phyloP scores from a whole-genome alignment of 306 rosid species.

The Trichosanthes cucumerina region DNA sequence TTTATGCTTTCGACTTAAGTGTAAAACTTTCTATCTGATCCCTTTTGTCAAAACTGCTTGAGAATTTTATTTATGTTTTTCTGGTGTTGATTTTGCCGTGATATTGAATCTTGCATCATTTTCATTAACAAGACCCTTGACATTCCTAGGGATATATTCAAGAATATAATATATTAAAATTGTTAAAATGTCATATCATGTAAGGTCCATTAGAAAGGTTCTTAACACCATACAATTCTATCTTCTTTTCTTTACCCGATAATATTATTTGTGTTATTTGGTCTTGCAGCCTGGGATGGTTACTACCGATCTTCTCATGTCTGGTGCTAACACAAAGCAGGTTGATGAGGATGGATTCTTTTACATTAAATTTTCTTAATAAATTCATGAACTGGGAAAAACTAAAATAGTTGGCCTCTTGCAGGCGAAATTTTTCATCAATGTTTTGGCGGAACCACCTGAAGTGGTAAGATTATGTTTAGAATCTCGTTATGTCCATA shows the following conservation, averaged over 20 bases:
- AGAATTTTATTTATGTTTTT: background rate
- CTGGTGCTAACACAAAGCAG: slow-evolving; percentile 94
- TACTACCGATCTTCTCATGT: slow-evolving; percentile 96
- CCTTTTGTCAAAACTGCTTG: background rate
- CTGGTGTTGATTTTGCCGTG: background rate
- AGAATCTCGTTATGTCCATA: background rate
- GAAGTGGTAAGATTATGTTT: slow-evolving; percentile 67
- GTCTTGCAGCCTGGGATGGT: slow-evolving; percentile 94
- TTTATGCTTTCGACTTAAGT: background rate
- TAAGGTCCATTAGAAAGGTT: background rate
- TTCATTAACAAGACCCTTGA: background rate
- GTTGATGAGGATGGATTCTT: slow-evolving; percentile 16
- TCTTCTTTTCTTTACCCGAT: background rate
- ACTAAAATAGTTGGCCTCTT: background rate
- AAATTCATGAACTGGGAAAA: background rate
- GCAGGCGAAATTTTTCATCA: slow-evolving; percentile 96
- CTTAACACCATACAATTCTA: background rate
- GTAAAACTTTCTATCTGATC: background rate
- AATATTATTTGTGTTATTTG: slow-evolving; percentile 11
- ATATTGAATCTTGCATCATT: background rate
- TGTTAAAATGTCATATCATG: background rate
- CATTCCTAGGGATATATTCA: background rate
- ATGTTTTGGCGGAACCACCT: slow-evolving; percentile 92
- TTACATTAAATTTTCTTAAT: too few species aligned
- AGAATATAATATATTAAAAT: background rate